A percentile compares a stretch with the other conserved stretches of the same genome.
phyloP scores from a whole-genome alignment of 148 eudicot species.

The Fagopyrum homotropicum region DNA sequence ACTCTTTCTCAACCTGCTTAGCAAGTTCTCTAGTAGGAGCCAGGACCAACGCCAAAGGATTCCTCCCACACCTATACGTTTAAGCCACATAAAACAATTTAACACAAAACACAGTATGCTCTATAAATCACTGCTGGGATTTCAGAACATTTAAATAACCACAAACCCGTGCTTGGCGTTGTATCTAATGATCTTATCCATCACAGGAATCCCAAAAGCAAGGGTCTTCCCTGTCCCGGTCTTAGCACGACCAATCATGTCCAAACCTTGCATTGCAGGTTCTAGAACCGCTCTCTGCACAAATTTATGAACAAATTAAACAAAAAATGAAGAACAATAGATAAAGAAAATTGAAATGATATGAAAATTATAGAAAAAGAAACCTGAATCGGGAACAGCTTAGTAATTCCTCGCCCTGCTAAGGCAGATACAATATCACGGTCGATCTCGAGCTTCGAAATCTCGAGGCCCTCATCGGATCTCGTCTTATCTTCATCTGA shows the following conservation, averaged over 20 bases:
- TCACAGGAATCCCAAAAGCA: conserved; percentile 92
- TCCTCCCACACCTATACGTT: conserved; percentile 51
- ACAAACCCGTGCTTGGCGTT: conserved; percentile 71
- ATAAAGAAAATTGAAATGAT: no score
- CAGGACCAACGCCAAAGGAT: conserved; percentile 72
- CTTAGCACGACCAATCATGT: conserved; percentile 94
- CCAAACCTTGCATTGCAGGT: conserved; percentile 96
- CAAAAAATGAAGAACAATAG: not conserved
- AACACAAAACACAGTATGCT: not conserved
- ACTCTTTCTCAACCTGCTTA: conserved; percentile 90
- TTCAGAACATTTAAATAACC: not conserved
- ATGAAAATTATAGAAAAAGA: not conserved
- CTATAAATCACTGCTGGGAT: not conserved
- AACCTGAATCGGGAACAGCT: conserved; percentile 94
- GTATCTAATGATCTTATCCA: conserved; percentile 80
- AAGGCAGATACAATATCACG: conserved; percentile 46
- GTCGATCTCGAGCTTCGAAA: conserved; percentile 64
- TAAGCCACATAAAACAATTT: not conserved
- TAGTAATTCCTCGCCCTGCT: conserved; percentile 58
- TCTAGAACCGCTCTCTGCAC: conserved; percentile 91
- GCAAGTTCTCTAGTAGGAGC: conserved; percentile 98
- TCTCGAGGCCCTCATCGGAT: conserved; percentile 51
- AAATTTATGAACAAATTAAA: not conserved
- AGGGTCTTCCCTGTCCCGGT: conserved; percentile 99
- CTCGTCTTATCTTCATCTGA: conserved; percentile 15